Evolutionary conservation across 1,139 yeast genomes (phyloP), one percentile per base, ranked within the genome.

Genomic region (Geotrichum australiense): DNA sequence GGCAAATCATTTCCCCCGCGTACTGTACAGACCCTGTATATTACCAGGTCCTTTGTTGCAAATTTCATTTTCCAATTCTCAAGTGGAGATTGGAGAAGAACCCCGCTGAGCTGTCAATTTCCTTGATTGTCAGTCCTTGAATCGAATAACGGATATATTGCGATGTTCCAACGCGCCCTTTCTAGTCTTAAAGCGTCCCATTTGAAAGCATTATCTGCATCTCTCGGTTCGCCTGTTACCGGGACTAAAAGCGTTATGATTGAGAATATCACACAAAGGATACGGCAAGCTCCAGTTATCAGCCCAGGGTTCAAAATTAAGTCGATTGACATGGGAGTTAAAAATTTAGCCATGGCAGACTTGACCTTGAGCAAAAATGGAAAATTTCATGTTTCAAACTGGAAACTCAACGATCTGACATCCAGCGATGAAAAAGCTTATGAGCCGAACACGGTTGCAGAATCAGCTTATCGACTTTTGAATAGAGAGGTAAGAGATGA

Each of bases 321-420:
- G 14, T 62, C 73, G 0, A 49, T 70, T 8, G 74, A 70, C 49
- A 56, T 70, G 55, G 75, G 75, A 1, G 53, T 70, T 19, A 56
- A 57, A 38, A 70, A 70, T 45, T 61, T 70, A 38, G 68, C 74
- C 4, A 45, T 67, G n/a, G 57, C 70, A 37, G 54, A 55, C 27
- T 21, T 62, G 35, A 20, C 36, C 35, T 14, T 31, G 21, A 11
- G 11, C 28, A 20, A 7, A 16, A 23, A 12, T 41, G 25, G 39
- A 50, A 10, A 34, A 23, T 70, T 73, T 0, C 36, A 46, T 1
- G 50, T 73, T 2, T 41, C 51, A 4, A 67, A 66, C 34, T 73
- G 78, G 76, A 51, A 62, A 33, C 68, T 73, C 46, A 53, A 69
- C 41, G 69, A 70, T 45, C 54, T 71, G 16, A 62, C 49, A 59